phyloP scores from a whole-genome alignment of 495 filamentous ascomycete species.

The Choiromyces venosus region DNA sequence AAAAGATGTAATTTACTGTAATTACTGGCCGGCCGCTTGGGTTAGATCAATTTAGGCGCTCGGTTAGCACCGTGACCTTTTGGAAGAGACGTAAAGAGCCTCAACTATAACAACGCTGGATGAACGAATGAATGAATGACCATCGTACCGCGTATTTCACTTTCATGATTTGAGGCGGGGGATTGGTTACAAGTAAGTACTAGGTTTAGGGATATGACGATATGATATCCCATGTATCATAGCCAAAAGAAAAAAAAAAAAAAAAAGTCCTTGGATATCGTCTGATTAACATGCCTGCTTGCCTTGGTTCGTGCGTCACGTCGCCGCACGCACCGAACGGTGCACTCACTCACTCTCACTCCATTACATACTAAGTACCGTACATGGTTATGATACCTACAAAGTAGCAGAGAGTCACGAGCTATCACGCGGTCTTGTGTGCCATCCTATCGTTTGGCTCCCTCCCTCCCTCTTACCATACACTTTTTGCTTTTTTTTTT shows the following conservation, averaged over 20 bases:
- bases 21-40: not conserved
- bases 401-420: not conserved
- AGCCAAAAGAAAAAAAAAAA: too few relatives aligned
- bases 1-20: too few relatives aligned
- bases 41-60: not conserved
- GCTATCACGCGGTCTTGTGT: not conserved
- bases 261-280: not conserved
- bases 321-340: too few relatives aligned
- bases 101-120: not conserved
- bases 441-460: too few relatives aligned
- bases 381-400: too few relatives aligned
- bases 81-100: not conserved
- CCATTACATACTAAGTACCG: too few relatives aligned
- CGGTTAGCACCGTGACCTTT: not conserved
- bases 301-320: too few relatives aligned
- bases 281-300: not conserved
- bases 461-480: not conserved
- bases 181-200: too few relatives aligned
- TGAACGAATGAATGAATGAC: not conserved
- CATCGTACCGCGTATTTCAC: not conserved
- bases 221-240: not conserved
- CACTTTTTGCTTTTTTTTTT: not conserved
- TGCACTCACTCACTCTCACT: too few relatives aligned
- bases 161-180: not conserved
- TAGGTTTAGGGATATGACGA: not conserved